phyloP scores from a whole-genome alignment of 345 rosid genomes.

The Melastoma malabathricum region DNA sequence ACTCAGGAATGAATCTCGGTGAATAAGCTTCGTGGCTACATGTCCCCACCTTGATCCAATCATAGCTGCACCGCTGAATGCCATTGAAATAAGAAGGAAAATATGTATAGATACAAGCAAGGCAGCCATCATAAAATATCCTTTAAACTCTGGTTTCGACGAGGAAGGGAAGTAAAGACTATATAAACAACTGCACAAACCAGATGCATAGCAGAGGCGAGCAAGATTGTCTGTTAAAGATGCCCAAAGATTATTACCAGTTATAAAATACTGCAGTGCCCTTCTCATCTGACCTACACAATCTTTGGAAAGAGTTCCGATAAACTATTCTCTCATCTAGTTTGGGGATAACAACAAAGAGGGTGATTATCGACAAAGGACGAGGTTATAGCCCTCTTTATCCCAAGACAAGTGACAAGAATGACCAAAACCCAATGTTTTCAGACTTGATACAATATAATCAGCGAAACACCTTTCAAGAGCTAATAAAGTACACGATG shows the following conservation, averaged over 20 bases:
- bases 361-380: too few species aligned
- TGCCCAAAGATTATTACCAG: neutral
- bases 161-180: too few species aligned
- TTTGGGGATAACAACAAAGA: too few species aligned
- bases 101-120: neutral
- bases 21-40: conserved; percentile 9
- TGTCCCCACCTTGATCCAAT: neutral
- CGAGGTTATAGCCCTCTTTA: neutral
- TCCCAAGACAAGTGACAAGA: neutral
- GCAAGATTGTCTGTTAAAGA: conserved; percentile 1
- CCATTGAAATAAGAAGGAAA: neutral
- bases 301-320: too few species aligned
- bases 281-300: too few species aligned
- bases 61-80: neutral
- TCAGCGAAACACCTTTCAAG: too few species aligned
- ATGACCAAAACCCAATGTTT: neutral
- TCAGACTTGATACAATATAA: too few species aligned
- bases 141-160: neutral
- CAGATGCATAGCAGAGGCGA: neutral
- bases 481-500: too few species aligned
- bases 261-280: neutral
- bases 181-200: too few species aligned
- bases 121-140: neutral
- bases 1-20: conserved; percentile 13
- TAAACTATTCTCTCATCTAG: too few species aligned